phyloP scores from a whole-genome alignment of 495 filamentous ascomycete genomes.

The Neurospora hispaniola region DNA sequence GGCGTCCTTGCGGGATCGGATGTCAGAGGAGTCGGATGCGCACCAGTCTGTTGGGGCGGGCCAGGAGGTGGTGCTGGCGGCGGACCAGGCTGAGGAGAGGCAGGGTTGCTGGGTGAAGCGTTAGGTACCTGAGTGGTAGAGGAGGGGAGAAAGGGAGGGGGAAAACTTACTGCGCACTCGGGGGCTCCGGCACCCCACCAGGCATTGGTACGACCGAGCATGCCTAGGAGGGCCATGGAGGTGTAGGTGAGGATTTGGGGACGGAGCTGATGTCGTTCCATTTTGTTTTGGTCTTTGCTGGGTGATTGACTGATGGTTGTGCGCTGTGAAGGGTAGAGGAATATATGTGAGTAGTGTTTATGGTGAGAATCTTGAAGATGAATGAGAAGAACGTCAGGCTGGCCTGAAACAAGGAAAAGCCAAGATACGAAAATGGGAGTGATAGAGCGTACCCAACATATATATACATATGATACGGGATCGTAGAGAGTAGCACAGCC shows the following conservation, averaged over 20 bases:
- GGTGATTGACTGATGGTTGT: not conserved
- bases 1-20: conserved; percentile 4
- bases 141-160: too few relatives aligned
- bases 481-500: not conserved
- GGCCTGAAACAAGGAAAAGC: not conserved
- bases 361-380: not conserved
- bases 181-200: conserved; percentile 34
- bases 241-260: not conserved
- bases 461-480: not conserved
- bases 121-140: too few relatives aligned
- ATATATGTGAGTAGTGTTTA: not conserved
- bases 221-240: conserved; percentile 10
- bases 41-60: conserved; percentile 36
- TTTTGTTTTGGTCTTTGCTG: not conserved
- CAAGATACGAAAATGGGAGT: too few relatives aligned
- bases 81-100: conserved; percentile 30
- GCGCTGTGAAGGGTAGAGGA: not conserved
- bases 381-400: not conserved
- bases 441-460: too few relatives aligned
- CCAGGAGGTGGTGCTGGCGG: conserved; percentile 22
- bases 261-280: not conserved
- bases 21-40: conserved; percentile 10
- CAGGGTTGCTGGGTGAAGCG: conserved; percentile 25
- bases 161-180: conserved; percentile 29
- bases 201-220: conserved; percentile 6